Evolutionary conservation across 1,284 basidiomycete species (phyloP).

Genomic region (Pseudomicrostroma phylloplanum): DNA sequence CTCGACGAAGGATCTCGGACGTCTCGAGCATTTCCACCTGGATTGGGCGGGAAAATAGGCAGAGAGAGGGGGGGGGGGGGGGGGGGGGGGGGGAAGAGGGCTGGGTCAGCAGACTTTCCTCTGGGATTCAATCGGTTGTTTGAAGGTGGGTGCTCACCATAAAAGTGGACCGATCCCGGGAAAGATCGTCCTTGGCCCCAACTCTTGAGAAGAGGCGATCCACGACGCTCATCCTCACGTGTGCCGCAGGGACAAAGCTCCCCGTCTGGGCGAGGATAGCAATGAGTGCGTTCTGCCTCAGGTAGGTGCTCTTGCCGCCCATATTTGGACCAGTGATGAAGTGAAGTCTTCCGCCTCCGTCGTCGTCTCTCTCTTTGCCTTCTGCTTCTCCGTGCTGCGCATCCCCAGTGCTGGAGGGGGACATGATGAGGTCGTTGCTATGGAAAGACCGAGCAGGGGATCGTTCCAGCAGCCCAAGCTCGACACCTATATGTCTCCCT

Average conservation of each 20-base stretch:
- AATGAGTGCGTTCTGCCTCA: conserved; percentile 86
- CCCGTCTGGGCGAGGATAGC: conserved; percentile 86
- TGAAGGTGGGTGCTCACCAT: conserved; percentile 61
- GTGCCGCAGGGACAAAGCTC: conserved; percentile 81
- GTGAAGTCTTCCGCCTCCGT: conserved; percentile 56
- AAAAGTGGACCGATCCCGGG: conserved; percentile 85
- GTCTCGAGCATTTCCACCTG: conserved; percentile 54
- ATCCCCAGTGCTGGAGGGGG: conserved; percentile 46
- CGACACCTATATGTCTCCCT: conserved; percentile 87
- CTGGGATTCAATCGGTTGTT: neutral
- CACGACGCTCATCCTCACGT: conserved; percentile 72
- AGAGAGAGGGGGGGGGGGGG: neutral
- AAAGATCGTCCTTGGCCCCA: conserved; percentile 93
- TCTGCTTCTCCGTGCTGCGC: too few species aligned
- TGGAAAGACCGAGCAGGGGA: conserved; percentile 57
- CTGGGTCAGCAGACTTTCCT: too few species aligned
- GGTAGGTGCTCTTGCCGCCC: conserved; percentile 82
- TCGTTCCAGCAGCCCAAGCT: conserved; percentile 71
- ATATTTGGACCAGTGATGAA: conserved; percentile 94
- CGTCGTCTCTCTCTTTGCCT: too few species aligned
- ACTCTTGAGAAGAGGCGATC: conserved; percentile 87
- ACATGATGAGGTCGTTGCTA: conserved; percentile 70
- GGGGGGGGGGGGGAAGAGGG: too few species aligned
- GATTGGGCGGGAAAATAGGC: neutral
- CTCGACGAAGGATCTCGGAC: conserved; percentile 61